These are phyloP conservation scores for Naganishia friedmannii DNA, from an alignment of 768 basidiomycete species.

Conservation along the genomic window DNA sequence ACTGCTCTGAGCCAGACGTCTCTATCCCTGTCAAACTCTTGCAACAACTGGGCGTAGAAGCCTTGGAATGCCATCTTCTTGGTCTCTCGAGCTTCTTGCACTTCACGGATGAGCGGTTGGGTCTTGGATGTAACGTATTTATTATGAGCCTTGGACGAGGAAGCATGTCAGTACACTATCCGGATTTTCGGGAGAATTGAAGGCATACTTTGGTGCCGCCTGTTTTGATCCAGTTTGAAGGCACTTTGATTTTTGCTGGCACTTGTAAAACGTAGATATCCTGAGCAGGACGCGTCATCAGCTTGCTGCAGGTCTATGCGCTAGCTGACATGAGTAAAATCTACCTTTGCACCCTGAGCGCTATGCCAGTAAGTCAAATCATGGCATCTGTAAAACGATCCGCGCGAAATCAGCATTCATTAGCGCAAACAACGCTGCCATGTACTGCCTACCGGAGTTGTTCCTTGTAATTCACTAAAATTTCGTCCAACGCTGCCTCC, in stretches of 20 bases:
- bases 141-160: constrained; percentile 60
- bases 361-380: constrained; percentile 70
- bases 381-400: constrained; percentile 50
- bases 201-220: constrained; percentile 69
- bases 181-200: background rate
- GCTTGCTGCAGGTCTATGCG: background rate
- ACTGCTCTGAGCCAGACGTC: constrained; percentile 48
- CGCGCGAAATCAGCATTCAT: background rate
- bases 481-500: constrained; percentile 68
- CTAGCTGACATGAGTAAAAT: background rate
- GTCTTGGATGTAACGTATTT: constrained; percentile 78
- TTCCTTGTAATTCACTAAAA: constrained; percentile 66
- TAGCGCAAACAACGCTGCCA: background rate
- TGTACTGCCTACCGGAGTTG: constrained; percentile 60
- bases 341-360: constrained; percentile 73
- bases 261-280: constrained; percentile 89
- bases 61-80: constrained; percentile 73
- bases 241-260: constrained; percentile 63
- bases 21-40: constrained; percentile 51
- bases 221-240: constrained; percentile 77
- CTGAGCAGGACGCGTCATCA: constrained; percentile 52
- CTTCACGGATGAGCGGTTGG: constrained; percentile 65
- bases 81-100: constrained; percentile 93
- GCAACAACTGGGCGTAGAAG: constrained; percentile 60
- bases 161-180: constrained; percentile 19